Base-by-base conservation (phyloP, 2,329 filamentous ascomycete species). In the Trichothecium roseum region DNA sequence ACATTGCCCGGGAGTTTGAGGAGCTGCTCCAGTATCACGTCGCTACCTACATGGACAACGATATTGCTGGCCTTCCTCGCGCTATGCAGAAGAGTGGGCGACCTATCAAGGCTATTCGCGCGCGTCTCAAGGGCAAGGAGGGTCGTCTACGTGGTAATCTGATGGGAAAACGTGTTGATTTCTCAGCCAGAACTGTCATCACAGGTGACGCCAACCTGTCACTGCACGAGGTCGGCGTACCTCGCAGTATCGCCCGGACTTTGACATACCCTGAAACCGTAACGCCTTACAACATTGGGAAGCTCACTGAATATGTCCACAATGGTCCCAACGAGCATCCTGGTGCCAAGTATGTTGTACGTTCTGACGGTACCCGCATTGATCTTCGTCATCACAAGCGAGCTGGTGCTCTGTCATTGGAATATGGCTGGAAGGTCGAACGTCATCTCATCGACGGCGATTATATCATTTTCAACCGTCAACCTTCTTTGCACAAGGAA, bases 111-210 rank as follows among this genome's bases (percentile, higher is more conserved):
- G 87, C 91, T 13, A 94, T 98, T 45, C 84, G 93, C 50, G 87
- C 87, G 41, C 88, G 91, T 62, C 72, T 99, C 57, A 99, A 99
- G 78, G 93, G 93, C 43, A 99, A 99, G 64, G 91, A 99, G 56
- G 91, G 91, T 48, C 87, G 91, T 70, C 77, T 99, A 17, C 82
- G 91, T 66, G 91, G 93, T 55, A 99, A 98, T 62, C 69, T 98
- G 70, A 98, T 98, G 93, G 91, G 91, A 44, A 99, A 98, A 65
- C 87, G 88, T 77, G 91, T 98, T 41, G 91, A 99, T 57, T 98
- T 98, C 54, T 98, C 93, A 1, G 93, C 93, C 27, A 91, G 91
- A 80, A 99, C 93, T 22, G 91, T 99, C 66, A 98, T 99, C 58
- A 98, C 93, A 35, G 91, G 91, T 65, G 91, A 98, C 55, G 91